phyloP scores from a whole-genome alignment of 2,329 filamentous ascomycete species.

The Xylariaceae sp. region DNA sequence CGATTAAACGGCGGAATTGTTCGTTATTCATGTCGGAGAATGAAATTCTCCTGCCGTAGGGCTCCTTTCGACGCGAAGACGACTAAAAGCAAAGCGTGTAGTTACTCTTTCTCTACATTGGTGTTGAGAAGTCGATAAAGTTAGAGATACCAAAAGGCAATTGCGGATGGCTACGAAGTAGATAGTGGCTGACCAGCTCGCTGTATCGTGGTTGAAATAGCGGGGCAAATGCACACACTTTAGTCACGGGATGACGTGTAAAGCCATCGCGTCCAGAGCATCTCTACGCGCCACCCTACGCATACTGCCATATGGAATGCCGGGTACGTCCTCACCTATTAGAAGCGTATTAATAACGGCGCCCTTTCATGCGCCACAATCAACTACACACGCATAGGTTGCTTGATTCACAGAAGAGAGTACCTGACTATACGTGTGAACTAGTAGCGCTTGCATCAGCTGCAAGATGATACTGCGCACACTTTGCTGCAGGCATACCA shows the following conservation, averaged over 20 bases:
- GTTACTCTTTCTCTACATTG: not conserved
- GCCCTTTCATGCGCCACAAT: no score
- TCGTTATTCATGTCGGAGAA: constrained; percentile 81
- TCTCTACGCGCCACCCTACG: not conserved
- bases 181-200: no score
- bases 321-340: no score
- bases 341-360: no score
- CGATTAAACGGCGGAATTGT: constrained; percentile 84
- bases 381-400: no score
- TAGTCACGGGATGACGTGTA: constrained; percentile 51
- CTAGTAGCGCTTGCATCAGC: not conserved
- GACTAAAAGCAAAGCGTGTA: not conserved
- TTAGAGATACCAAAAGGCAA: no score
- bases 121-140: no score
- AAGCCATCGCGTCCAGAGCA: constrained; percentile 24
- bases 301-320: no score
- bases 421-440: not conserved
- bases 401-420: no score
- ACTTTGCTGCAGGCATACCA: constrained; percentile 21
- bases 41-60: not conserved
- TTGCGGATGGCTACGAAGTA: no score
- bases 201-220: constrained; percentile 8
- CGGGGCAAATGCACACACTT: constrained; percentile 4
- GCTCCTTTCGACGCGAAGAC: not conserved
- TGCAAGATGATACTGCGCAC: constrained; percentile 30